Evolutionary conservation across 768 basidiomycete species (phyloP), one percentile per base, ranked within the genome.

Genomic region (Dentipellis fragilis): DNA sequence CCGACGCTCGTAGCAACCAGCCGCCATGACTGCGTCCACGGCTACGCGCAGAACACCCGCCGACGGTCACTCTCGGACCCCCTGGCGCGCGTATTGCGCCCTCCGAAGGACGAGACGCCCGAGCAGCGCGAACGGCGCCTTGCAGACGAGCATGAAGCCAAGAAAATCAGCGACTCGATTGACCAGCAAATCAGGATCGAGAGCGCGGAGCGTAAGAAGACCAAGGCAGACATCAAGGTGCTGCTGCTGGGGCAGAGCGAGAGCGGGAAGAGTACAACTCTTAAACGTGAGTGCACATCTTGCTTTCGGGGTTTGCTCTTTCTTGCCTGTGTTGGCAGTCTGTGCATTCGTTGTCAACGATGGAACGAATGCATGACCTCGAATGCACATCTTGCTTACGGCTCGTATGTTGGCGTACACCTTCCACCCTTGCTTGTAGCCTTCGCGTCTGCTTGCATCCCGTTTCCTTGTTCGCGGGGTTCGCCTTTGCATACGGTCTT

Each of bases 241-340:
- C 73, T 92, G 54, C 75, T 92, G 58, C 80, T 92, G 42, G 89
- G 89, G 52, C 89, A 92, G 77, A 90, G 89, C 58, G 89, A 91
- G 76, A 89, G 87, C 64, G 89, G 89, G 40, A 92, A 91, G 75
- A 89, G 86, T 66, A 92, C 89, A 9, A 89, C 88, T 8, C 75
- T 91, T 63, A 90, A 90, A 73, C 89, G 89, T 90, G 75, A 80
- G 88, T 83, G 40, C 40, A 42, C 8, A 42, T 42, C 40, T 42
- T 14, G 40, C 40, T 14, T 2, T 42, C 40, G 14, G 40, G 3
- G 29, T 6, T 29, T 29, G 29, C 29, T 29, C 3, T 29, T 29
- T 29, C 29, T 29, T 29, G 29, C 29, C 6, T 29, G 29, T 29
- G 29, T 29, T 29, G 29, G 29, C 29, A 29, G 29, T 29, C 6